Percentiles rank a stretch among this genome's conserved stretches.
These are phyloP conservation scores for Aspergillus baeticus DNA, from an alignment of 495 filamentous ascomycete genomes.

Conservation along the genomic window DNA sequence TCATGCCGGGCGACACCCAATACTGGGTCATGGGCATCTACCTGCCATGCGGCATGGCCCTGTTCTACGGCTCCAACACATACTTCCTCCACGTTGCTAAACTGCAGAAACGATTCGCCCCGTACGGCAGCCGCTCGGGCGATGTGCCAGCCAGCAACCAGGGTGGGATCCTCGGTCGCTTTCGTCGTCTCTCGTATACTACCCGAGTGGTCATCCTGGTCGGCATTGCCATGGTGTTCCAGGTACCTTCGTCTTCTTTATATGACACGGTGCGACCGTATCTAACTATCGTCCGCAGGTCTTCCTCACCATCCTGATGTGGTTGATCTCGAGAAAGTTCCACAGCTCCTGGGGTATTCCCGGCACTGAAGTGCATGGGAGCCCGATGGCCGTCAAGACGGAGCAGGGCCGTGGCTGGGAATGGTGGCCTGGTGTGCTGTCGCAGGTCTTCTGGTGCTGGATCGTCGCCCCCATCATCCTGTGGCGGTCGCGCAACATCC, in stretches of 20 bases:
- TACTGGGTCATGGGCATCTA: conserved; percentile 77
- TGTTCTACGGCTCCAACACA: conserved; percentile 69
- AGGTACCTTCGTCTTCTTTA: too few species aligned
- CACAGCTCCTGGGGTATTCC: conserved; percentile 57
- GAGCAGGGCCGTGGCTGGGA: conserved; percentile 58
- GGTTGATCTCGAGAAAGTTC: conserved; percentile 63
- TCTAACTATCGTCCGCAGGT: conserved; percentile 43
- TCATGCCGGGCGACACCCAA: conserved; percentile 56
- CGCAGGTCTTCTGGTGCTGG: conserved; percentile 27
- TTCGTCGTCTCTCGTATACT: conserved; percentile 30
- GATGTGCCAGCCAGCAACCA: conserved; percentile 7
- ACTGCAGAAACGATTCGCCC: conserved; percentile 33
- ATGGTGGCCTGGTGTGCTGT: conserved; percentile 64
- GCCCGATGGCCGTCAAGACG: conserved; percentile 36
- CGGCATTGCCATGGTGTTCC: conserved; percentile 26
- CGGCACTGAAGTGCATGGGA: conserved; percentile 38
- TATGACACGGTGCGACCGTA: too few species aligned
- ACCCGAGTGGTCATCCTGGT: conserved; percentile 26
- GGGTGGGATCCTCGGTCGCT: conserved; percentile 24
- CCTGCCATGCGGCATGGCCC: conserved; percentile 66
- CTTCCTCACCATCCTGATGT: conserved; percentile 60
- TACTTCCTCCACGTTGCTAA: conserved; percentile 64
- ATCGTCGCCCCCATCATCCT: conserved; percentile 40
- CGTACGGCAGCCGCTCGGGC: conserved; percentile 3
- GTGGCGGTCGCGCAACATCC: conserved; percentile 50